Evolutionary conservation across 352 stramenopile species (phyloP).

Genomic region (Pythium coloratum): DNA sequence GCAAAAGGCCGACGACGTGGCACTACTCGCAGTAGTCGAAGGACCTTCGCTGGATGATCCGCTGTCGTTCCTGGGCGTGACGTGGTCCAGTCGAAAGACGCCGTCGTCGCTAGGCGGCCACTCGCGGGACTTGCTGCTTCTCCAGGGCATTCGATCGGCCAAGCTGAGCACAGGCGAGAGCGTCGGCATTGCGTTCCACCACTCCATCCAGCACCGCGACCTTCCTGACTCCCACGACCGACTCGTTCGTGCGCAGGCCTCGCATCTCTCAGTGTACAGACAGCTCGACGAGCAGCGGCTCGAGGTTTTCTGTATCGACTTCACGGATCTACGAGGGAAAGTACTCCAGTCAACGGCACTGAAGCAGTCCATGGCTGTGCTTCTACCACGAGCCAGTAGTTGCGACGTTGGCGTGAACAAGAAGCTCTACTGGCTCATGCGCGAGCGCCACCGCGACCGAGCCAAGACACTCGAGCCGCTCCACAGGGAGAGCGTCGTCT

Average conservation of each 20-base stretch:
- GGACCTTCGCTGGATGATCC: constrained; percentile 29
- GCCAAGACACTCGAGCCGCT: not conserved
- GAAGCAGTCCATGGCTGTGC: constrained; percentile 28
- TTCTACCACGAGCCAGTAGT: constrained; percentile 20
- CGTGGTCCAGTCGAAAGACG: constrained; percentile 20
- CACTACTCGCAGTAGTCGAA: constrained; percentile 31
- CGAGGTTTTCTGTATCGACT: constrained; percentile 43
- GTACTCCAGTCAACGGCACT: not conserved
- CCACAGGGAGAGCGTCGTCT: not conserved
- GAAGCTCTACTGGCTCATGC: constrained; percentile 49
- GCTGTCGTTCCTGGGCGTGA: constrained; percentile 36
- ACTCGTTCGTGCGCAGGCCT: constrained; percentile 42
- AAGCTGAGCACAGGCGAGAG: constrained; percentile 30
- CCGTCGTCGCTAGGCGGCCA: not conserved
- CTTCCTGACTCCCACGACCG: constrained; percentile 31
- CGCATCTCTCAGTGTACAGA: constrained; percentile 41
- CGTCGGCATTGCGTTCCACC: constrained; percentile 44
- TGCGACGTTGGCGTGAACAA: constrained; percentile 38
- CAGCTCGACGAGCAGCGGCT: constrained; percentile 40
- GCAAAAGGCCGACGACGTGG: constrained; percentile 28
- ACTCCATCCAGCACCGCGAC: constrained; percentile 49
- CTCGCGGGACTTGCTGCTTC: not conserved
- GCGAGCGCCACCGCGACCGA: constrained; percentile 15
- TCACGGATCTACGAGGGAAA: constrained; percentile 24
- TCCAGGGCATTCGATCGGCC: not conserved